Evolutionary conservation across 805 yeast species (phyloP), one percentile per base, ranked within the genome.

Genomic region (Suhomyces vadensis): DNA sequence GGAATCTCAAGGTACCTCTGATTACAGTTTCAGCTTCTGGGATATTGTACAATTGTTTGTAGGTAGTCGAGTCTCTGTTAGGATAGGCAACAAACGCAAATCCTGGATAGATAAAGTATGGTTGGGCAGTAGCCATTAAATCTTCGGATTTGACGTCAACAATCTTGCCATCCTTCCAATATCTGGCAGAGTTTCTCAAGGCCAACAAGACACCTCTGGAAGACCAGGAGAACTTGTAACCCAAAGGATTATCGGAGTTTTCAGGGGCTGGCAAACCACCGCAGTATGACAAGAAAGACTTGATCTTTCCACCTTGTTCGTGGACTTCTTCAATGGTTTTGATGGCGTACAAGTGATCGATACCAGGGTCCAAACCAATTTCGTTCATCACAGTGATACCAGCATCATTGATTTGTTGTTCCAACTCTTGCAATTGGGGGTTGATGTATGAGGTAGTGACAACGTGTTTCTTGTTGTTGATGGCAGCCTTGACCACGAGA

Each of bases 221-320:
- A 24, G 97, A 89, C 99, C 99, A 94, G 35, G 98, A 91, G 74
- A 94, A 94, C 77, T 94, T 94, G 82, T 94, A 94, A 57, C 99
- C 99, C 65, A 94, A 78, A 46, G 99, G 99, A 74, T 94, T 94
- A 74, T 90, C 96, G 23, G 98, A 92, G 69, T 85, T 81, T 74
- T 92, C 99, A 52, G 99, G 97, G 24, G 99, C 94, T 53, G 98
- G 98, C 61, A 94, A 79, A 60, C 99, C 99, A 73, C 99, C 99
- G 74, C 99, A 94, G 85, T 88, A 94, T 6, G 97, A 88, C 58
- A 90, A 74, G 82, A 94, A 94, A 5, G 96, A 86, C 64, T 80
- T 87, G 73, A 94, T 87, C 75, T 94, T 87, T 65, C 99, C 99
- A 53, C 88, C 88, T 21, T 78, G 80, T 54, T 75, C 73, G 76